Percentiles rank a stretch among this genome's conserved stretches.
Evolutionary conservation across 2,329 filamentous ascomycete genomes (phyloP).

Genomic region (Ophiostoma sp.): DNA sequence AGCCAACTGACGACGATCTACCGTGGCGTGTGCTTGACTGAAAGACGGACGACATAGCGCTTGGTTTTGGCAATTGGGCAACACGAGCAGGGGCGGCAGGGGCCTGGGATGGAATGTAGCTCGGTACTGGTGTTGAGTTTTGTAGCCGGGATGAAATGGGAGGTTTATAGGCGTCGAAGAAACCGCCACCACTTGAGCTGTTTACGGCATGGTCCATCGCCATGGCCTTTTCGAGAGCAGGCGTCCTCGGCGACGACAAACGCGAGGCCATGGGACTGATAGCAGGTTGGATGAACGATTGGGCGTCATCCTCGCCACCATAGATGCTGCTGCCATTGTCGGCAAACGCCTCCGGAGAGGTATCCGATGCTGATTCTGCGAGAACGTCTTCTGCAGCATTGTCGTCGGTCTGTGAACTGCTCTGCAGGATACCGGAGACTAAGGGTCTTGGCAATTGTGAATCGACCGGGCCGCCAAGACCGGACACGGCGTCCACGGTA

Average conservation of each 20-base stretch:
- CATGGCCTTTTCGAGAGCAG: slow-evolving; percentile 53
- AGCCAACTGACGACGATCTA: slow-evolving; percentile 51
- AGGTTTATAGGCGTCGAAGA: slow-evolving; percentile 32
- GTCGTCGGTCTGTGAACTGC: not conserved
- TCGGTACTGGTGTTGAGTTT: slow-evolving; percentile 38
- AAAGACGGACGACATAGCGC: slow-evolving; percentile 22
- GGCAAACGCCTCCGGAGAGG: not conserved
- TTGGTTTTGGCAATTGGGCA: not conserved
- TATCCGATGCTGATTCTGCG: not conserved
- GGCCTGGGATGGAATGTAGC: slow-evolving; percentile 28
- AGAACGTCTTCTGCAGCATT: not conserved
- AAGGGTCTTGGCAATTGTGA: slow-evolving; percentile 16
- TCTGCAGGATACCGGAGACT: not conserved
- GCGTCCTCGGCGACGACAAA: slow-evolving; percentile 49
- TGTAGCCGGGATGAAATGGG: slow-evolving; percentile 15
- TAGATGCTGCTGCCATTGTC: slow-evolving; percentile 35
- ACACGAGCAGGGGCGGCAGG: slow-evolving; percentile 26
- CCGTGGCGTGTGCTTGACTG: slow-evolving; percentile 33
- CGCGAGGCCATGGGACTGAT: slow-evolving; percentile 53
- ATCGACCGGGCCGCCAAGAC: slow-evolving; percentile 2
- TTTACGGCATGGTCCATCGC: slow-evolving; percentile 40
- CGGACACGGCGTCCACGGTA: slow-evolving; percentile 8
- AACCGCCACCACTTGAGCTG: slow-evolving; percentile 25
- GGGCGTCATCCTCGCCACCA: slow-evolving; percentile 50
- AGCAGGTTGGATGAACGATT: slow-evolving; percentile 54